Evolutionary conservation across 2,329 filamentous ascomycete species (phyloP), one percentile per base, ranked within the genome.

Genomic region (Catunica adiposa): DNA sequence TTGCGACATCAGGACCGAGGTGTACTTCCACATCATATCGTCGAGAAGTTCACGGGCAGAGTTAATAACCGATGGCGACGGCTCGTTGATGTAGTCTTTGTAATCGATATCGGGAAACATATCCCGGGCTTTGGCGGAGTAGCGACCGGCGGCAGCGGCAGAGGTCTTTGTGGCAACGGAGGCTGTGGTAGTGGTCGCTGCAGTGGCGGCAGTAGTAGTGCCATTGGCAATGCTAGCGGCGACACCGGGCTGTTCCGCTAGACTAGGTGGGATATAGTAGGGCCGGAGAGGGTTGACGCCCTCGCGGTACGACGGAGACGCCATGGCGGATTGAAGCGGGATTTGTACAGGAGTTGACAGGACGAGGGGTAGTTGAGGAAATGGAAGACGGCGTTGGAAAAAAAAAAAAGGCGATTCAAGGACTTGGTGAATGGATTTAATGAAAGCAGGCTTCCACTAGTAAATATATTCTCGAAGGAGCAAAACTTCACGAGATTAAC

Each of bases 101-200:
- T 94, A 95, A 70, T 97, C 90, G 60, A 97, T 76, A 65, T 97
- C 90, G 54, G 84, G 83, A 59, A 96, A 82, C 59, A 94, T 83
- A 66, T 92, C 84, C 67, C 89, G 85, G 60, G 89, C 87, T 64
- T 85, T 80, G 58, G 73, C 73, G 58, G 75, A 72, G 65, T 79
- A 79, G 51, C 59, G 62, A 22, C 59, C 59, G 56, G 61, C 60
- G 2, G 58, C 38, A 3, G 58, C 53, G 20, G 54, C 34, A 14
- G 54, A 47, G 58, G 56, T 52, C 17, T 26, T 38, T 37, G 29
- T 38, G 54, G 15, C 51, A 14, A 42, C 34, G 17, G 65, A 58
- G 58, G 63, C 66, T 56, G 69, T 67, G 47, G 71, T 66, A 55
- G 69, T 67, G 47, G 71, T 65, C 63, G 74, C 73, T 50, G 72